Conservation (phyloP, 495 filamentous ascomycete species). For the Tuber borchii region DNA sequence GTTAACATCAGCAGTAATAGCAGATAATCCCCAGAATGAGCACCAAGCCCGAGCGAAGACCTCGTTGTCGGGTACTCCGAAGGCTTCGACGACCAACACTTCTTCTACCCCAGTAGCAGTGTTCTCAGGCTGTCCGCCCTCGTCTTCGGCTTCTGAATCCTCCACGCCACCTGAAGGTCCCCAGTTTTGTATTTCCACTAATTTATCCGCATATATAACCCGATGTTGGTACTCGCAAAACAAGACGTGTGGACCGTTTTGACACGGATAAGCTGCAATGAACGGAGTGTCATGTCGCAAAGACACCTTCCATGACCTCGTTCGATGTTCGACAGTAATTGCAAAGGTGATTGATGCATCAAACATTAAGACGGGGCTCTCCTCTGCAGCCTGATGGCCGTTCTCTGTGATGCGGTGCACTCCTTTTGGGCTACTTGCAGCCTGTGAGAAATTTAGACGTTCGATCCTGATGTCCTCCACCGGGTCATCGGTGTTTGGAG, state of each 20-base stretch:
- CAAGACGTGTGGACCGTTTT: slow-evolving; percentile 61
- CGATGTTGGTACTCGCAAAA: slow-evolving; percentile 61
- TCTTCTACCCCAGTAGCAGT: slow-evolving; percentile 46
- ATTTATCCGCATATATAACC: slow-evolving; percentile 52
- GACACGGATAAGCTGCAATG: slow-evolving; percentile 59
- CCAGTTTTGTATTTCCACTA: slow-evolving; percentile 60
- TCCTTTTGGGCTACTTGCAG: slow-evolving; percentile 26
- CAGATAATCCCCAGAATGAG: slow-evolving; percentile 60
- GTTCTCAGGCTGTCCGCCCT: slow-evolving; percentile 24
- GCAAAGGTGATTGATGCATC: slow-evolving; percentile 63
- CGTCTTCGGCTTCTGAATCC: slow-evolving; percentile 23
- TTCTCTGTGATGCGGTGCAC: slow-evolving; percentile 30
- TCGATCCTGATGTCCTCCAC: slow-evolving; percentile 62
- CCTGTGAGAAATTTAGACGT: slow-evolving; percentile 50
- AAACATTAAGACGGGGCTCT: slow-evolving; percentile 45
- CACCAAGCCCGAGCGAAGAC: slow-evolving; percentile 69
- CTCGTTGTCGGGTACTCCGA: slow-evolving; percentile 64
- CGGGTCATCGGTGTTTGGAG: slow-evolving; percentile 49
- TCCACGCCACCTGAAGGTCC: slow-evolving; percentile 42
- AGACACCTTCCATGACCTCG: slow-evolving; percentile 55
- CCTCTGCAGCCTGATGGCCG: slow-evolving; percentile 42
- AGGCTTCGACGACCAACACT: slow-evolving; percentile 63
- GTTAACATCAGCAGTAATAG: slow-evolving; percentile 58
- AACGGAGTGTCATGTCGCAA: slow-evolving; percentile 61
- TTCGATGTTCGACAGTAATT: slow-evolving; percentile 50